phyloP scores from a whole-genome alignment of 768 basidiomycete genomes.

The Pulveroboletus ravenelii region DNA sequence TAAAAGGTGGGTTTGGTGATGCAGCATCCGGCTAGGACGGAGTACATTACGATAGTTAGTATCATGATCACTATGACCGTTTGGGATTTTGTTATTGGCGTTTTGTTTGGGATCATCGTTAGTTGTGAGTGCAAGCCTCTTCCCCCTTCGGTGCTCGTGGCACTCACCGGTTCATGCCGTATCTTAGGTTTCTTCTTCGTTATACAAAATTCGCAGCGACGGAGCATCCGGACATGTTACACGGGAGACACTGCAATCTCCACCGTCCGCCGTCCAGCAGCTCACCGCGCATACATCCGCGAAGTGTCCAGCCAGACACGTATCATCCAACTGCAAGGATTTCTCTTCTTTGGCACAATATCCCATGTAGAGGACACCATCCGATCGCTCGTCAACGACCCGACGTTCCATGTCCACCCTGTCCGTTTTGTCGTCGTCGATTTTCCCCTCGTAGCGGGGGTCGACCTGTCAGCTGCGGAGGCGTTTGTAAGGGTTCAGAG shows the following conservation, averaged over 20 bases:
- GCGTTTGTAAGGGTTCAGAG: constrained; percentile 91
- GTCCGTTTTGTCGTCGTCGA: constrained; percentile 90
- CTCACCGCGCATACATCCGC: constrained; percentile 86
- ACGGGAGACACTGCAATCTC: constrained; percentile 83
- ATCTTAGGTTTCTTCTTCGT: constrained; percentile 86
- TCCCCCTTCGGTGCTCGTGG: neutral
- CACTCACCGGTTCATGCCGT: neutral
- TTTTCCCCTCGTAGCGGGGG: constrained; percentile 77
- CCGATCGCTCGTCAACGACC: constrained; percentile 64
- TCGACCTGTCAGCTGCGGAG: constrained; percentile 94
- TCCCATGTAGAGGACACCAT: constrained; percentile 85
- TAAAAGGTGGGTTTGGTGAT: constrained; percentile 4
- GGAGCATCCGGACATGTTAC: constrained; percentile 79
- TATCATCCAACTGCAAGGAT: constrained; percentile 86
- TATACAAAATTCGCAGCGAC: constrained; percentile 83
- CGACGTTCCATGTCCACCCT: constrained; percentile 67
- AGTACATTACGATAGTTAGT: constrained; percentile 78
- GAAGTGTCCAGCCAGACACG: constrained; percentile 90
- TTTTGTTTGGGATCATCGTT: constrained; percentile 86
- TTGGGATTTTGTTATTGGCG: constrained; percentile 92
- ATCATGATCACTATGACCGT: constrained; percentile 91
- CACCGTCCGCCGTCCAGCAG: constrained; percentile 83
- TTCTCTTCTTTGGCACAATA: constrained; percentile 93
- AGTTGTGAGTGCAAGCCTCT: constrained; percentile 55
- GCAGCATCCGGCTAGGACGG: constrained; percentile 40